Percentiles rank a stretch among this genome's conserved stretches.
Conservation (phyloP, 2,329 filamentous ascomycete genomes). For the Colletotrichum phormii region DNA sequence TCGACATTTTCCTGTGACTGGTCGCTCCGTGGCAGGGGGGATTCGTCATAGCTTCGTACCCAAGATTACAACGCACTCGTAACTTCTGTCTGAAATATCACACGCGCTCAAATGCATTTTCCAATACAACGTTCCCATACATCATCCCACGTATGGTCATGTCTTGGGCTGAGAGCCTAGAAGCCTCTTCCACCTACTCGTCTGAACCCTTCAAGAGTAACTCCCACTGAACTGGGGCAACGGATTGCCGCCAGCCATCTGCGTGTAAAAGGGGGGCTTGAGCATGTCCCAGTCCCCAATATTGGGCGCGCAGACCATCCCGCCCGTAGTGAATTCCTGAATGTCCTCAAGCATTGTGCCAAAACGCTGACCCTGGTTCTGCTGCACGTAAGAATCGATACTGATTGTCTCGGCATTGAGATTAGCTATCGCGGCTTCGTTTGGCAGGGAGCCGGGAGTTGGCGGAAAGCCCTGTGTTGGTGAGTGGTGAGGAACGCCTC, state of each 20-base stretch:
- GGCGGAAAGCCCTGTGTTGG: slow-evolving; percentile 18
- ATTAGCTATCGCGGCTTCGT: neutral
- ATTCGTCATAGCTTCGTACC: slow-evolving; percentile 19
- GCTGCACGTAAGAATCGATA: slow-evolving; percentile 29
- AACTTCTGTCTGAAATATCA: neutral
- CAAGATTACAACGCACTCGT: neutral
- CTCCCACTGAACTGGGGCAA: slow-evolving; percentile 19
- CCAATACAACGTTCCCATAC: neutral
- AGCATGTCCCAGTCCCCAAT: slow-evolving; percentile 21
- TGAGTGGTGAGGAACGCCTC: slow-evolving; percentile 20
- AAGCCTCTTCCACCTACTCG: neutral
- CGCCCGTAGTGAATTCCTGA: slow-evolving; percentile 26
- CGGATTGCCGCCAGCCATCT: slow-evolving; percentile 18
- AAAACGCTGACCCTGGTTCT: slow-evolving; percentile 31
- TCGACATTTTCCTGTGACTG: neutral
- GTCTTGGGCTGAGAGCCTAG: neutral
- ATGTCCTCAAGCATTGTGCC: slow-evolving; percentile 26
- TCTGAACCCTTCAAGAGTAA: slow-evolving; percentile 5
- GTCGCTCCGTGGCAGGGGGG: neutral
- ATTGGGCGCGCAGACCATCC: slow-evolving; percentile 19
- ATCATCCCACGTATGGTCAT: neutral
- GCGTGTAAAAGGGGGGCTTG: slow-evolving; percentile 21
- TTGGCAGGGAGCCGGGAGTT: neutral
- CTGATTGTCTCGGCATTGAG: neutral
- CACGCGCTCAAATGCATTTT: neutral